A percentile compares a stretch with the other conserved stretches of the same genome.
Conservation (phyloP, 2,329 filamentous ascomycete species). For the Colletotrichum phormii region DNA sequence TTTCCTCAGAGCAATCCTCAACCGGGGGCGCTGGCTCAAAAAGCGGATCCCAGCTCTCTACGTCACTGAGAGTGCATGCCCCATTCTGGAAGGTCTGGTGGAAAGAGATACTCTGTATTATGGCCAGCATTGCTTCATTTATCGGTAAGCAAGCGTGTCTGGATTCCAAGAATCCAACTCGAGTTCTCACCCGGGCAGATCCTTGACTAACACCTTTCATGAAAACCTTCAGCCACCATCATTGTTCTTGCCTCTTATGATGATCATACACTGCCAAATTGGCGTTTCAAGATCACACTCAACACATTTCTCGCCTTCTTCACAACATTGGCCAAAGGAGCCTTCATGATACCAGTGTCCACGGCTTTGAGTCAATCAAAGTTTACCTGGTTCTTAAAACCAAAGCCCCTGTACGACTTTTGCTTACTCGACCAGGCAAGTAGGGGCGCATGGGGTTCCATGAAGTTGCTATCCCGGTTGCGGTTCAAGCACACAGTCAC, state of each 20-base stretch:
- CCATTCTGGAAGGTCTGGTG: no score
- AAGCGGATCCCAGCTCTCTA: no score
- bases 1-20: no score
- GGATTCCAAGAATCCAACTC: no score
- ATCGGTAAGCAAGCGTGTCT: no score
- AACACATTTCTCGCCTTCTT: constrained; percentile 37
- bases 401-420: constrained; percentile 27
- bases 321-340: constrained; percentile 28
- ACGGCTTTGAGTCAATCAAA: constrained; percentile 32
- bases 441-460: constrained; percentile 18
- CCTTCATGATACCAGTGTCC: constrained; percentile 26
- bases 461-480: constrained; percentile 6
- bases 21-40: no score
- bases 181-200: no score
- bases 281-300: constrained; percentile 26
- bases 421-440: constrained; percentile 31
- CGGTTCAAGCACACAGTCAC: constrained; percentile 4
- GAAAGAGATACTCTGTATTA: no score
- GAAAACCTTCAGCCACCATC: background rate
- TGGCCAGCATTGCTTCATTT: no score
- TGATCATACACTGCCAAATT: background rate
- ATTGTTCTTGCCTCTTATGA: background rate
- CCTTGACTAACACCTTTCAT: background rate
- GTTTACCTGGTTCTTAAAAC: constrained; percentile 30
- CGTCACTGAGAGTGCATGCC: no score